Base-by-base conservation (phyloP, 2,329 filamentous ascomycete species). In the Amauroascus niger region DNA sequence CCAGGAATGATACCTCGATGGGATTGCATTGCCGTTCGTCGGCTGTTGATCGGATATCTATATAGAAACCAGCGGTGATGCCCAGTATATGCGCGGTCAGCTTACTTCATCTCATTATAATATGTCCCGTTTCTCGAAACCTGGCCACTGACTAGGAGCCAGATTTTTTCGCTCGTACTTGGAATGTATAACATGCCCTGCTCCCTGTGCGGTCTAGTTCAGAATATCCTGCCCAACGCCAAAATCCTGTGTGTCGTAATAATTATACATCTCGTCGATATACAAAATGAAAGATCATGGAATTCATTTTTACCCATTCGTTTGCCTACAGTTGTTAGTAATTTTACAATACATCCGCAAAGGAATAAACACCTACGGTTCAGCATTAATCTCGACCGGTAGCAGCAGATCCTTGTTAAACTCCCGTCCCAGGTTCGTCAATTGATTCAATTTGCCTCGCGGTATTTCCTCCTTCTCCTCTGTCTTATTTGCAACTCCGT, bases 401-500 rank as follows among this genome's bases (percentile, higher is more conserved):
- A 40, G 14, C 26, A 53, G 50, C 13, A 39, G 7, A n/a, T 45
- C 39, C 8, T 28, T 41, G 6, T 45, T 40, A 32, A 49, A 53
- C 33, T 51, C 45, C 39, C 45, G 48, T 20, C 47, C 54, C 35
- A 52, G 35, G 32, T 55, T 56, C 14, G 49, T 47, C 33, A 50
- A 20, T 20, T 48, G 40, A 28, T 52, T 52, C 30, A 52, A 18
- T 50, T 37, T 51, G 45, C 39, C 24, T n/a, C 26, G 7, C 30
- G 30, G 44, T 44, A 41, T 55, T 30, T 52, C 48, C 9, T 26
- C 55, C 35, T 55, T 52, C 24, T 55, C 49, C 26, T 50, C 22
- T 13, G 28, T 9, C 30, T 56, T 53, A 16, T 54, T 62, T 16
- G 63, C 67, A 33, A 71, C 69, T 47, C 76, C 75, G 51, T 81